These are phyloP conservation scores for Cyclotella kingstonii DNA, from an alignment of 108 stramenopile species.

Conservation along the genomic window DNA sequence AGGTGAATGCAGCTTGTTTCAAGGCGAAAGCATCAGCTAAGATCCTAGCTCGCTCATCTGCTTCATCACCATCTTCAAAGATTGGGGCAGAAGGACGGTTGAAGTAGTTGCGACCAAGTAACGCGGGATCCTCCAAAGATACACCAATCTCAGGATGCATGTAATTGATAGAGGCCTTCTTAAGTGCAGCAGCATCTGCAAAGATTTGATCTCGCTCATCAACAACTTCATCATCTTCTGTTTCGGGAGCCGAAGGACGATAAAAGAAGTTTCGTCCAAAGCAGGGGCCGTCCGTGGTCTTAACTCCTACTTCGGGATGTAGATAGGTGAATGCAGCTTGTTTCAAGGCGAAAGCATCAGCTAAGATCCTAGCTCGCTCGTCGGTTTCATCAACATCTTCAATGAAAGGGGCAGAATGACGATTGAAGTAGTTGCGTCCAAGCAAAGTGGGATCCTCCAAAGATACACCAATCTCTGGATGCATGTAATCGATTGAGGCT, in stretches of 20 bases:
- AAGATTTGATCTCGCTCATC: no score
- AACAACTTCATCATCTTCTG: no score
- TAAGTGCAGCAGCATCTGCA: no score
- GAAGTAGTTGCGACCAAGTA: conserved; percentile 40
- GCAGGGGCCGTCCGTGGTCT: background rate
- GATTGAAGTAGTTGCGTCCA: conserved; percentile 38
- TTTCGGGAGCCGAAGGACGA: background rate
- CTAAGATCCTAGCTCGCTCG: conserved; percentile 56
- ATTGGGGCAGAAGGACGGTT: conserved; percentile 15
- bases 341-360: conserved; percentile 6
- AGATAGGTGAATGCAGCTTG: background rate
- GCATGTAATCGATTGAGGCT: conserved; percentile 18
- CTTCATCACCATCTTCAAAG: conserved; percentile 24
- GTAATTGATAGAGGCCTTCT: no score
- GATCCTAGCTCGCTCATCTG: conserved; percentile 57
- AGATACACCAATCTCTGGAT: conserved; percentile 26
- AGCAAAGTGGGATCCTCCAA: conserved; percentile 15
- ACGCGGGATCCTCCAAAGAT: conserved; percentile 8
- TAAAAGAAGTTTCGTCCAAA: background rate
- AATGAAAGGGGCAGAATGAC: conserved; percentile 13
- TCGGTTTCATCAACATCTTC: conserved; percentile 42
- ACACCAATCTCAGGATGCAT: no score
- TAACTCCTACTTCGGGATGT: background rate
- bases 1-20: background rate
- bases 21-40: conserved; percentile 26